Base-by-base conservation (phyloP, 2,329 filamentous ascomycete genomes). In the Gaeumannomyces tritici region DNA sequence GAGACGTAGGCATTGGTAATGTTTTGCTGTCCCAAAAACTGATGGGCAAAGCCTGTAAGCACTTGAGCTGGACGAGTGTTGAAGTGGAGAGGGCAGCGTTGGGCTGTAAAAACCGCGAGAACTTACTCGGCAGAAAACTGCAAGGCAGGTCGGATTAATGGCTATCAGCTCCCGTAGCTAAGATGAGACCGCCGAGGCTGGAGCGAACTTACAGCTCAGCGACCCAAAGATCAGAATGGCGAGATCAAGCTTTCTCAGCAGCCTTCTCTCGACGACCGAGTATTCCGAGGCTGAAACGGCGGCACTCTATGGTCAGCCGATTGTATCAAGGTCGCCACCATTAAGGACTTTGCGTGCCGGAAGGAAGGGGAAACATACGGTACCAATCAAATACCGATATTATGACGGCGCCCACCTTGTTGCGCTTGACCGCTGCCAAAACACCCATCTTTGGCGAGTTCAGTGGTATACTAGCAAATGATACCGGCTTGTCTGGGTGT, bases 331-430 rank as follows among this genome's bases (percentile, higher is more conserved):
- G 1, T n/a, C n/a, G 3, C 28, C 55, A 15, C 24, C 12, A 2
- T 28, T 12, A 3, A 15, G 28, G 7, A 21, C 15, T 27, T 3
- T 6, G 21, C 15, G 7, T 5, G 11, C 4, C 28, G 8, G 11
- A 13, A 42, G 15, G 9, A 2, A 29, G 33, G 12, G 5, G 13
- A 24, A 9, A 57, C 60, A 1, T 33, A 61, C 54, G 55, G 55
- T 61, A 61, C 60, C 60, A 61, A 33, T 61, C 55, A 51, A 61
- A 61, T 15, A 61, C 55, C n/a, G 60, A 61, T 33, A 61, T 61
- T 26, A 61, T 61, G 18, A 35, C 28, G 21, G 60, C 60, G 2
- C n/a, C 55, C 55, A 29, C 55, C 55, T 61, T 57, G 26, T 61
- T 61, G 11, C 26, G 60, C 21, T 51, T 61, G 15, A 57, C 24